phyloP scores from a whole-genome alignment of 2,329 filamentous ascomycete species.

The Cyphellophora europaea region DNA sequence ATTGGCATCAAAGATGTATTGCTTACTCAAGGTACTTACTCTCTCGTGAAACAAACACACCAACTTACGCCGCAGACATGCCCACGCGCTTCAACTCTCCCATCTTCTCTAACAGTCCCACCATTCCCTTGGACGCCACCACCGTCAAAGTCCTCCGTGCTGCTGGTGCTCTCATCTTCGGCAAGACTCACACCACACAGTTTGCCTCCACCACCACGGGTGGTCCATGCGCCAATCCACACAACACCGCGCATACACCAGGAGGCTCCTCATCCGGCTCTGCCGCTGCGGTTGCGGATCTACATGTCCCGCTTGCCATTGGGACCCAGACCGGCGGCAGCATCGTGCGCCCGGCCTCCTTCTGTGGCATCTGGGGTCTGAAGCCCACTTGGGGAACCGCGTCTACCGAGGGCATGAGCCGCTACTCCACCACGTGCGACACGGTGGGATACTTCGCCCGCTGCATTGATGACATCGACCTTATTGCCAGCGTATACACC shows the following conservation, averaged over 20 bases:
- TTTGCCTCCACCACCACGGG: conserved; percentile 50
- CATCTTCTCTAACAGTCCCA: conserved; percentile 40
- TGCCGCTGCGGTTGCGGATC: conserved; percentile 56
- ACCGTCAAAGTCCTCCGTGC: conserved; percentile 43
- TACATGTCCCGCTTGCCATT: conserved; percentile 50
- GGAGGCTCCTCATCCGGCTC: conserved; percentile 61
- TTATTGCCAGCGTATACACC: conserved; percentile 31
- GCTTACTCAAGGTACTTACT: conserved; percentile 44
- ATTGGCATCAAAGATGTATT: conserved; percentile 55
- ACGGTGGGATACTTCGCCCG: conserved; percentile 55
- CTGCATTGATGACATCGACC: conserved; percentile 47
- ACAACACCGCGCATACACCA: conserved; percentile 43
- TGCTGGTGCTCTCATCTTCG: conserved; percentile 49
- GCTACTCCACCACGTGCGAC: conserved; percentile 51
- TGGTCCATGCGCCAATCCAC: conserved; percentile 49
- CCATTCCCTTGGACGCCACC: conserved; percentile 40
- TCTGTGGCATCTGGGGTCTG: conserved; percentile 54
- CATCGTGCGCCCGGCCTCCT: conserved; percentile 54
- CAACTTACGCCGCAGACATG: conserved; percentile 42
- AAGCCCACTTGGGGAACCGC: conserved; percentile 60
- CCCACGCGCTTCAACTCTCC: conserved; percentile 48
- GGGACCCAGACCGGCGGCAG: conserved; percentile 61
- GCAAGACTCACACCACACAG: conserved; percentile 54
- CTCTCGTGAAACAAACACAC: no score
- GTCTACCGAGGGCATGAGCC: conserved; percentile 51